Evolutionary conservation across 2,329 filamentous ascomycete genomes (phyloP).

Genomic region (Akanthomyces uredinophilus): DNA sequence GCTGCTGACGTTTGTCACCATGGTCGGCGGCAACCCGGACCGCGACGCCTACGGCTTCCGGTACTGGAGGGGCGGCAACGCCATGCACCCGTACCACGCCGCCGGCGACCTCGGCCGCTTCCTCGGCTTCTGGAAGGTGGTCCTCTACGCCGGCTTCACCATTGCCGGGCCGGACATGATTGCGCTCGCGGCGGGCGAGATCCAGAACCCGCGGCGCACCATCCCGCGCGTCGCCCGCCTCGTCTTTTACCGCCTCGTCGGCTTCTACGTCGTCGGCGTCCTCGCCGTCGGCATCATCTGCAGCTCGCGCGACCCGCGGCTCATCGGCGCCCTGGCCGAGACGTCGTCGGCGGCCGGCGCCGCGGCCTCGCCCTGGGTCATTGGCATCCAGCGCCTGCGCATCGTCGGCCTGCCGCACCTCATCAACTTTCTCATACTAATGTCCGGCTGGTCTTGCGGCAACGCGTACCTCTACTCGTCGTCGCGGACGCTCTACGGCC

Average conservation of each 20-base stretch:
- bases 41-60: slow-evolving; percentile 61
- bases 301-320: slow-evolving; percentile 41
- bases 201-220: slow-evolving; percentile 58
- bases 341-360: slow-evolving; percentile 42
- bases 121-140: slow-evolving; percentile 48
- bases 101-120: slow-evolving; percentile 54
- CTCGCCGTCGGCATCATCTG: slow-evolving; percentile 51
- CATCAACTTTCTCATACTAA: slow-evolving; percentile 58
- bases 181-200: slow-evolving; percentile 50
- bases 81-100: slow-evolving; percentile 31
- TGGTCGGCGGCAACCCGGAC: slow-evolving; percentile 62
- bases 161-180: slow-evolving; percentile 65
- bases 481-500: slow-evolving; percentile 41
- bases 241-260: slow-evolving; percentile 66
- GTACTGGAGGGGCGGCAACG: slow-evolving; percentile 39
- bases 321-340: slow-evolving; percentile 42
- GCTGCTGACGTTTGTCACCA: slow-evolving; percentile 60
- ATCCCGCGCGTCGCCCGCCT: slow-evolving; percentile 68
- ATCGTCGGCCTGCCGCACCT: slow-evolving; percentile 48
- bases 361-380: slow-evolving; percentile 56
- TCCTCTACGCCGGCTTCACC: slow-evolving; percentile 66
- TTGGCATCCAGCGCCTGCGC: slow-evolving; percentile 50
- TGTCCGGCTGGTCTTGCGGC: slow-evolving; percentile 39
- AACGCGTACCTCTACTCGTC: slow-evolving; percentile 46
- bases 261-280: slow-evolving; percentile 65